phyloP scores from a whole-genome alignment of 805 yeast species.

The Pichia manshurica region DNA sequence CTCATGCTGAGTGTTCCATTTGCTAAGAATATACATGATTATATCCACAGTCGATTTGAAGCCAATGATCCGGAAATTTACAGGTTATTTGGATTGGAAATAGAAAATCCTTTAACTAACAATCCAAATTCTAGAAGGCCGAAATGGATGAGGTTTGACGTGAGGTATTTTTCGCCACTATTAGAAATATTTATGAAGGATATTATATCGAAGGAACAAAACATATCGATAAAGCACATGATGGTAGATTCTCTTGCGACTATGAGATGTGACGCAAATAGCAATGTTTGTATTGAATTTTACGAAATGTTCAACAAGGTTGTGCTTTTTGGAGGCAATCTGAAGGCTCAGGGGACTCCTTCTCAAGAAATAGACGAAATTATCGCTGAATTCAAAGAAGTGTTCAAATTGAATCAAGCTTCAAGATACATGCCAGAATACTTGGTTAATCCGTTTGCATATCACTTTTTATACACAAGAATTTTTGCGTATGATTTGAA shows the following conservation, averaged over 20 bases:
- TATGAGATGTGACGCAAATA: background rate
- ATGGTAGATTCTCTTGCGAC: conserved; percentile 1
- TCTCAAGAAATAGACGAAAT: background rate
- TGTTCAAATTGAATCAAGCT: background rate
- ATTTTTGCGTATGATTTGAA: conserved; percentile 1
- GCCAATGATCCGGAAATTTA: background rate
- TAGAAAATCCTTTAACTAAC: background rate
- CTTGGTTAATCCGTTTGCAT: conserved; percentile 3
- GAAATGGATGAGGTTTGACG: conserved; percentile 10
- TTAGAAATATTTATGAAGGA: conserved; percentile 5
- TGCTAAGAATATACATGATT: background rate
- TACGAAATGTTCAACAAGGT: background rate
- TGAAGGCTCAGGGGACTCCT: too few relatives aligned
- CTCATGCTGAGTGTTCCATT: conserved; percentile 1
- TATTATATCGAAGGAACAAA: conserved; percentile 2
- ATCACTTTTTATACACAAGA: conserved; percentile 6
- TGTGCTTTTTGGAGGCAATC: background rate
- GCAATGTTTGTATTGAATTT: background rate
- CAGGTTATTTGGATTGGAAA: conserved; percentile 2
- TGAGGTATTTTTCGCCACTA: conserved; percentile 7
- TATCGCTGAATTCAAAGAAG: background rate
- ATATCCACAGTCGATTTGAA: background rate
- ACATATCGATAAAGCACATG: background rate
- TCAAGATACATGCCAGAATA: background rate
- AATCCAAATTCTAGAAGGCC: background rate